These are phyloP conservation scores for Fragaria iinumae DNA, from an alignment of 306 rosid genomes.

Conservation along the genomic window DNA sequence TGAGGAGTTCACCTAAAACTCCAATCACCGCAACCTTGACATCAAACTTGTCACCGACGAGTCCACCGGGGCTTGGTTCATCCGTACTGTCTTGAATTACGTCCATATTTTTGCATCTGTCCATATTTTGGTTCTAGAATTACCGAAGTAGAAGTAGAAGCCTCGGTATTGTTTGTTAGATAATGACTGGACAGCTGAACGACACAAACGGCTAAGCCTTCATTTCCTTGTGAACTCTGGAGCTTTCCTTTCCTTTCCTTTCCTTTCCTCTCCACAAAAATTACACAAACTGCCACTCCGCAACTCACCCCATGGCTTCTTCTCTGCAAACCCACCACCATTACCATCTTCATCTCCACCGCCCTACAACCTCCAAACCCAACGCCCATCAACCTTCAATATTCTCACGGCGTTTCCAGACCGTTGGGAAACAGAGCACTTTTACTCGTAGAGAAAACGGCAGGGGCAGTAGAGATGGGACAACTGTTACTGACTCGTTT, in stretches of 20 bases:
- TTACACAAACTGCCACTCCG: conserved; percentile 38
- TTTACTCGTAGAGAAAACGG: conserved; percentile 23
- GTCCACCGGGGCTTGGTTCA: too few relatives aligned
- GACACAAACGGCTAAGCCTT: too few relatives aligned
- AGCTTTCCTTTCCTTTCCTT: background rate
- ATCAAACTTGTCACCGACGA: too few relatives aligned
- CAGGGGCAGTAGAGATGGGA: conserved; percentile 22
- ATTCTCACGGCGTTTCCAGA: conserved; percentile 32
- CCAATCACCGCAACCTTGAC: too few relatives aligned
- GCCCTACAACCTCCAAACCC: conserved; percentile 22
- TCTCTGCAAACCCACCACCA: conserved; percentile 40
- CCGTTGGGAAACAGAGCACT: conserved; percentile 30
- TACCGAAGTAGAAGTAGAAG: too few relatives aligned
- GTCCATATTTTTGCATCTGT: too few relatives aligned
- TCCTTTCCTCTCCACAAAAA: background rate
- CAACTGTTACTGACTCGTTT: conserved; percentile 24
- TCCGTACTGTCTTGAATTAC: too few relatives aligned
- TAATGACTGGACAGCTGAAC: too few relatives aligned
- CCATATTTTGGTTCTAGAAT: too few relatives aligned
- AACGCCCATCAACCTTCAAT: background rate
- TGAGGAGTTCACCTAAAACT: too few relatives aligned
- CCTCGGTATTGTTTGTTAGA: too few relatives aligned
- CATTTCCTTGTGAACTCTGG: background rate
- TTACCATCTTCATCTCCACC: conserved; percentile 46
- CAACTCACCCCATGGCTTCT: conserved; percentile 51